Percentiles rank a stretch among this genome's conserved stretches.
phyloP scores from a whole-genome alignment of 257 asterid species.

The Fraxinus quadrangulata region DNA sequence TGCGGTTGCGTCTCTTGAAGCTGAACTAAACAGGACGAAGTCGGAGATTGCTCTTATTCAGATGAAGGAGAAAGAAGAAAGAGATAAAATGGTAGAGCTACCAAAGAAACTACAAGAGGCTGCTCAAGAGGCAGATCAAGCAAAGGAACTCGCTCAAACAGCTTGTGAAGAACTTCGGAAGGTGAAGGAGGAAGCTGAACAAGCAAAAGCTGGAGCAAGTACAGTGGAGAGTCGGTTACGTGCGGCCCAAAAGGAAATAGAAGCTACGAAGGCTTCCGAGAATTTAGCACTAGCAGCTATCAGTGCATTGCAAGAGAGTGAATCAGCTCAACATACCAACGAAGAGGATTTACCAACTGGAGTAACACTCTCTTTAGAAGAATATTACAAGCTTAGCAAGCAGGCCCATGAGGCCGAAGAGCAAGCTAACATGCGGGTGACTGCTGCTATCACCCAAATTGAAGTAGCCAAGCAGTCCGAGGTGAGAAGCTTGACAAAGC shows the following conservation, averaged over 20 bases:
- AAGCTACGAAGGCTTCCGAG: conserved; percentile 90
- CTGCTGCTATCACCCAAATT: conserved; percentile 68
- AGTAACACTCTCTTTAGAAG: conserved; percentile 69
- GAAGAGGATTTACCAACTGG: conserved; percentile 52
- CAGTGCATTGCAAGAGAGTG: conserved; percentile 77
- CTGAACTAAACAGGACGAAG: conserved; percentile 62
- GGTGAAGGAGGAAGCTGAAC: conserved; percentile 81
- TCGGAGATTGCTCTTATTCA: conserved; percentile 61
- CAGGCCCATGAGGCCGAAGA: conserved; percentile 87
- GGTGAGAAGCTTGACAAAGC: conserved; percentile 55
- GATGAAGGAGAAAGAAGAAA: conserved; percentile 66
- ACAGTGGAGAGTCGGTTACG: conserved; percentile 67
- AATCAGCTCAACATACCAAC: conserved; percentile 39
- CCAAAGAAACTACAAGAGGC: conserved; percentile 77
- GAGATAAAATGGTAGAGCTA: conserved; percentile 73
- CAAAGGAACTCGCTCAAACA: conserved; percentile 45
- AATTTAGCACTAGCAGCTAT: conserved; percentile 84
- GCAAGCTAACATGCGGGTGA: conserved; percentile 64
- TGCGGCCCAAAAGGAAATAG: conserved; percentile 87
- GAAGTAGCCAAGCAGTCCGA: conserved; percentile 87
- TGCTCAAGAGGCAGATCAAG: conserved; percentile 70
- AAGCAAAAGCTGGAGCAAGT: conserved; percentile 67
- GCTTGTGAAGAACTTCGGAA: conserved; percentile 66
- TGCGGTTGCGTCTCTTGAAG: conserved; percentile 79
- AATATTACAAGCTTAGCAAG: conserved; percentile 89